Percentiles rank a stretch among this genome's conserved stretches.
These are phyloP conservation scores for Delonix regia DNA, from an alignment of 306 rosid species.

Conservation along the genomic window DNA sequence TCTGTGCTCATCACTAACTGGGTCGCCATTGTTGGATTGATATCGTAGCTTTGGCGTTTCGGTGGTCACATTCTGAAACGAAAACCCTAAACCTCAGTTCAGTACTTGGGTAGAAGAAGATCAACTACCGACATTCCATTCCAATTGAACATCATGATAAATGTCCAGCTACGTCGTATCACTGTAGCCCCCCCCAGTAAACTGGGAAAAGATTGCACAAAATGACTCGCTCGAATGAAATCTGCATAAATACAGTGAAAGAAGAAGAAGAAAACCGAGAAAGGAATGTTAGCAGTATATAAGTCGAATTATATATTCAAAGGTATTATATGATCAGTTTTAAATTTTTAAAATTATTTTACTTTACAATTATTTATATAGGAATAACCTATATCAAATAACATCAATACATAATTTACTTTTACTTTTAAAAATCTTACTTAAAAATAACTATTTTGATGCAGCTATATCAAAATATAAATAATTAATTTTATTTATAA, in stretches of 20 bases:
- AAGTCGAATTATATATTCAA: too few relatives aligned
- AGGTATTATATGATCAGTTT: too few relatives aligned
- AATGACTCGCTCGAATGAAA: neutral
- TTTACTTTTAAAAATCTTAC: too few relatives aligned
- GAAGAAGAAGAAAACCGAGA: neutral
- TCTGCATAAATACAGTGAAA: too few relatives aligned
- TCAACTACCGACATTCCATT: neutral
- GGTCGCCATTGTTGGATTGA: constrained; percentile 52
- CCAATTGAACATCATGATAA: neutral
- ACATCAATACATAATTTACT: too few relatives aligned
- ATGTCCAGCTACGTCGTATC: neutral
- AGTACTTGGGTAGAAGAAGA: constrained; percentile 9
- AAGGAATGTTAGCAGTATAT: neutral
- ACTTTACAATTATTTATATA: too few relatives aligned
- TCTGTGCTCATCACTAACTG: constrained; percentile 45
- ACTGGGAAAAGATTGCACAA: neutral
- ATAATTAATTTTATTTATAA: too few relatives aligned
- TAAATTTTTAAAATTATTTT: too few relatives aligned
- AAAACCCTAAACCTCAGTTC: constrained; percentile 45
- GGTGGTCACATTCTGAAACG: neutral
- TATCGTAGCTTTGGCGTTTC: neutral
- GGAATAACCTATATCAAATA: too few relatives aligned
- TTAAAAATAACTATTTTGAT: too few relatives aligned
- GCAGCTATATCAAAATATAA: too few relatives aligned
- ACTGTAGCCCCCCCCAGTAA: neutral